These are phyloP conservation scores for Herpetospermum pedunculosum DNA, from an alignment of 306 rosid species.

Conservation along the genomic window DNA sequence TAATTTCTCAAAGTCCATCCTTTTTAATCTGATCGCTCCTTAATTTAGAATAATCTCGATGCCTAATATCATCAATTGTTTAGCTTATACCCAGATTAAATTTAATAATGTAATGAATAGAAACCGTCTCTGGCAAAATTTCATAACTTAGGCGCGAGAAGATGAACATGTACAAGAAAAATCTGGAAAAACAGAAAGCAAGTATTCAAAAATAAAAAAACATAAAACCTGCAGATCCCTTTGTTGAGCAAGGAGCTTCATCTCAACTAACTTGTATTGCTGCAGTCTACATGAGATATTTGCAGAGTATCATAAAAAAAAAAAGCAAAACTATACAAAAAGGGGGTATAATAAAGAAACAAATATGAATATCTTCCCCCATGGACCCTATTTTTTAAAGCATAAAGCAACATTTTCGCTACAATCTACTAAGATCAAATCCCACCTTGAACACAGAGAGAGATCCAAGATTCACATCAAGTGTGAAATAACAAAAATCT, in stretches of 20 bases:
- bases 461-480: neutral
- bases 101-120: neutral
- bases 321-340: neutral
- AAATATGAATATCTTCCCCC: neutral
- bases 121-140: neutral
- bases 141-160: neutral
- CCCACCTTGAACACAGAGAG: neutral
- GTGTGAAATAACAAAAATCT: neutral
- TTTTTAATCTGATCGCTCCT: neutral
- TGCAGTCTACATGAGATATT: conserved; percentile 57
- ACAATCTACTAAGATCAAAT: neutral
- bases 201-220: neutral
- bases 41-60: neutral
- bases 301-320: neutral
- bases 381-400: neutral
- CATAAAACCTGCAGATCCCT: conserved; percentile 61
- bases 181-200: neutral
- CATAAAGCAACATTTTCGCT: neutral
- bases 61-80: neutral
- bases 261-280: conserved; percentile 91
- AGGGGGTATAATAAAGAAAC: neutral
- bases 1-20: neutral
- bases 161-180: neutral
- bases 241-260: conserved; percentile 98
- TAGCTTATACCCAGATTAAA: neutral